phyloP scores from a whole-genome alignment of 441 rosid genomes.

The Brassica balearica region DNA sequence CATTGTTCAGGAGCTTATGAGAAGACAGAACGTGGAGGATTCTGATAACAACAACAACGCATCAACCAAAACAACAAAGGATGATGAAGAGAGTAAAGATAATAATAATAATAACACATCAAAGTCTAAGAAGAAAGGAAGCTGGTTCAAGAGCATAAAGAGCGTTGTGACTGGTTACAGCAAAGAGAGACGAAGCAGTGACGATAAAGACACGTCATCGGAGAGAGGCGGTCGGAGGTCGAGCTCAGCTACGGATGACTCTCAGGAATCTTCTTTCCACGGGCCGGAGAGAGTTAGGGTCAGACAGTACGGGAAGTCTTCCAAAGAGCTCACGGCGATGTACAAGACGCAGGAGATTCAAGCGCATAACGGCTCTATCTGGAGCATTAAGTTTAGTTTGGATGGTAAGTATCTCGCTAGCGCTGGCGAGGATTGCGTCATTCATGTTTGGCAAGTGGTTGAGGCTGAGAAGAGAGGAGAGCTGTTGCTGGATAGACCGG shows the following conservation, averaged over 20 bases:
- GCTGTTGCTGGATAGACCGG: conserved; percentile 72
- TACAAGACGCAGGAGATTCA: conserved; percentile 78
- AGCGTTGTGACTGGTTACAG: conserved; percentile 64
- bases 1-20: conserved; percentile 94
- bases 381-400: conserved; percentile 83
- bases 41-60: conserved; percentile 51
- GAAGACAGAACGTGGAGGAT: conserved; percentile 93
- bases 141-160: conserved; percentile 85
- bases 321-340: conserved; percentile 66
- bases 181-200: conserved; percentile 90
- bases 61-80: conserved; percentile 40
- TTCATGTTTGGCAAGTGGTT: conserved; percentile 74
- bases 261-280: conserved; percentile 88
- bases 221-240: conserved; percentile 96
- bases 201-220: conserved; percentile 88
- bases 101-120: conserved; percentile 48
- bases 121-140: conserved; percentile 73
- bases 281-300: conserved; percentile 79
- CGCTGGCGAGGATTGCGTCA: conserved; percentile 76
- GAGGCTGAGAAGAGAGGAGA: conserved; percentile 77
- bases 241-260: conserved; percentile 98
- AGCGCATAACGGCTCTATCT: conserved; percentile 73
- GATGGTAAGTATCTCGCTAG: conserved; percentile 82
- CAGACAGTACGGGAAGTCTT: conserved; percentile 68
- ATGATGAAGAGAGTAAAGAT: conserved; percentile 45